Evolutionary conservation across 2,329 filamentous ascomycete genomes (phyloP), one percentile per base, ranked within the genome.

Genomic region (Mariannaea sp.): DNA sequence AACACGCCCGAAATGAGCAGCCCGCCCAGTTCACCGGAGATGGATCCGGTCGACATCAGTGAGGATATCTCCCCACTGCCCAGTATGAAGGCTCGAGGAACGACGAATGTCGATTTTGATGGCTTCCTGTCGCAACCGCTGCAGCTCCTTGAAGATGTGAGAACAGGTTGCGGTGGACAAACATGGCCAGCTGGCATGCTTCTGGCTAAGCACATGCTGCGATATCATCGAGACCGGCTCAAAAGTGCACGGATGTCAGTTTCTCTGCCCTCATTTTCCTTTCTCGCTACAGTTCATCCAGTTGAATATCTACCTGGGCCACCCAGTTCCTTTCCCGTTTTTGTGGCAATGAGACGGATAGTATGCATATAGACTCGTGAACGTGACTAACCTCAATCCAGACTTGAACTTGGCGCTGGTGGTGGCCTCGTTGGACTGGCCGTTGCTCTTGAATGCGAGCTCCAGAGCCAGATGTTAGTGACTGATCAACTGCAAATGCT

Each of bases 131-230:
- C 78, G 16, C 76, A 81, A 41, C 86, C 89, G 9, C 80, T 97
- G 56, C 79, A 82, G 55, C 82, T 97, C 13, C 88, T 90, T 66
- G 92, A 97, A 71, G 92, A 97, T 72, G 81, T 96, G 41, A 84
- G 83, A 52, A 84, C 89, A 58, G 94, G 94, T 56, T 97, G 94
- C 71, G 94, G 94, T 42, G 94, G 94, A 2, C 90, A 95, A 73
- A 81, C 95, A 9, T 97, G 94, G 94, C 93, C 92, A 3, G 93
- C 93, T 1, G 94, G 94, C 9, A 89, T 96, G 85, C 83, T 94
- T 13, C 78, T 99, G 47, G 83, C 89, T 16, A 90, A 88, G 72
- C 95, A 97, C 70, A 82, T 97, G 80, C 79, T 97, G 54, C 83
- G 87, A 46, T 86, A 86, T 67, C 88, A 90, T 64, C 77, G 76